Evolutionary conservation across 2,329 filamentous ascomycete species (phyloP).

Genomic region (Fusarium equiseti): DNA sequence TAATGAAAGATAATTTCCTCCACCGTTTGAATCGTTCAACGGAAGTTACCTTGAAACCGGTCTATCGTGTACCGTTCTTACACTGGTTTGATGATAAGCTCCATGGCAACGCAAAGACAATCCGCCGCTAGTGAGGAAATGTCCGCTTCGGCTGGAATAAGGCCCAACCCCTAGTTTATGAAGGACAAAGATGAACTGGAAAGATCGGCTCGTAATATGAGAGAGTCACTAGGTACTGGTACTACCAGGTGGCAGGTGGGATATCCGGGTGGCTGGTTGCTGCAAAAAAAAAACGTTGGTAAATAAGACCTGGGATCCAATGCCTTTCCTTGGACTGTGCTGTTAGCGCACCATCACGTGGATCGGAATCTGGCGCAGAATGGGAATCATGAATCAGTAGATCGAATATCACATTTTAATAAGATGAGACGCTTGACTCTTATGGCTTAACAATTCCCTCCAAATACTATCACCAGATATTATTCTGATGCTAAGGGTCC

Average conservation of each 20-base stretch:
- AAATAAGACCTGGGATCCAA: slow-evolving; percentile 15
- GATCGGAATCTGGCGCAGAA: not conserved
- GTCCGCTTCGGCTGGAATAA: slow-evolving; percentile 13
- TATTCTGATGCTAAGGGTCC: slow-evolving; percentile 39
- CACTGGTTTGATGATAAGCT: slow-evolving; percentile 17
- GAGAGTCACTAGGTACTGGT: slow-evolving; percentile 20
- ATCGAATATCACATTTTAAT: not conserved
- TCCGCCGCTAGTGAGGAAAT: slow-evolving; percentile 22
- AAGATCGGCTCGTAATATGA: slow-evolving; percentile 18
- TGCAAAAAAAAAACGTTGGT: slow-evolving; percentile 1
- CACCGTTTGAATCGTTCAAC: slow-evolving; percentile 10
- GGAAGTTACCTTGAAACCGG: slow-evolving; percentile 24
- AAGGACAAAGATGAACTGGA: slow-evolving; percentile 17
- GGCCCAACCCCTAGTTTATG: slow-evolving; percentile 30
- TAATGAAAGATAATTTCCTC: not conserved
- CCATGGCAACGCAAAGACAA: slow-evolving; percentile 13
- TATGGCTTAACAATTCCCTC: not conserved
- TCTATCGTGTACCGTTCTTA: slow-evolving; percentile 15
- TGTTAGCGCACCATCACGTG: slow-evolving; percentile 6
- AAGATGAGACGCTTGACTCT: slow-evolving; percentile 21
- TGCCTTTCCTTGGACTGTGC: slow-evolving; percentile 1
- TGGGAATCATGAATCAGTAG: slow-evolving; percentile 9
- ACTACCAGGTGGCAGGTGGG: slow-evolving; percentile 7
- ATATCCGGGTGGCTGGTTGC: slow-evolving; percentile 21
- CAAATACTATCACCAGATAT: slow-evolving; percentile 10